These are phyloP conservation scores for Paecilomyces niveus DNA, from an alignment of 2,329 filamentous ascomycete genomes.

Conservation along the genomic window DNA sequence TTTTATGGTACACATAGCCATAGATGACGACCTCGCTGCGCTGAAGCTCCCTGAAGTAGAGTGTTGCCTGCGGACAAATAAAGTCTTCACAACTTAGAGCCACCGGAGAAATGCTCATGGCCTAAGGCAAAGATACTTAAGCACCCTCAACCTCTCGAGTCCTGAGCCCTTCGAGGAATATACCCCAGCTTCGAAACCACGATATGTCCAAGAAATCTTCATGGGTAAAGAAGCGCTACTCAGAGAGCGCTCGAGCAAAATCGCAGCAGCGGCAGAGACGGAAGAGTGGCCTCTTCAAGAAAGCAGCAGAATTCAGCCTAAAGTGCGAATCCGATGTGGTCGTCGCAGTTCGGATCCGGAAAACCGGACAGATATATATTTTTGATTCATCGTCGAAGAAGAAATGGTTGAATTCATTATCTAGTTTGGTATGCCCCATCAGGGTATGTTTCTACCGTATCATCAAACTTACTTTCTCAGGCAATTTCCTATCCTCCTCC, in stretches of 20 bases:
- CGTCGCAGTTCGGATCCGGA: constrained; percentile 8
- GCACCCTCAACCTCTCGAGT: too few relatives aligned
- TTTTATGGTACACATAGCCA: too few relatives aligned
- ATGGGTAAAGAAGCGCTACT: constrained; percentile 9
- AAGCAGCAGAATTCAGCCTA: constrained; percentile 11
- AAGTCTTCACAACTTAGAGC: too few relatives aligned
- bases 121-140: too few relatives aligned
- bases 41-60: too few relatives aligned
- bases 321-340: constrained; percentile 12
- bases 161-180: too few relatives aligned
- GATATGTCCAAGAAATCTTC: not conserved
- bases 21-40: too few relatives aligned
- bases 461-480: not conserved
- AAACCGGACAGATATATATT: constrained; percentile 12
- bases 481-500: not conserved
- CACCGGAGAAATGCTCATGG: too few relatives aligned
- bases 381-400: constrained; percentile 10
- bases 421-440: not conserved
- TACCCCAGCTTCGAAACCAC: too few relatives aligned
- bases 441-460: too few relatives aligned
- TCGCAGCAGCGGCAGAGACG: constrained; percentile 9
- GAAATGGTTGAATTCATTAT: constrained; percentile 4
- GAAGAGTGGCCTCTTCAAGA: constrained; percentile 12
- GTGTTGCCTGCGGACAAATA: too few relatives aligned
- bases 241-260: constrained; percentile 10